Base-by-base conservation (phyloP, 495 filamentous ascomycete species). In the Eremomyces bilateralis region DNA sequence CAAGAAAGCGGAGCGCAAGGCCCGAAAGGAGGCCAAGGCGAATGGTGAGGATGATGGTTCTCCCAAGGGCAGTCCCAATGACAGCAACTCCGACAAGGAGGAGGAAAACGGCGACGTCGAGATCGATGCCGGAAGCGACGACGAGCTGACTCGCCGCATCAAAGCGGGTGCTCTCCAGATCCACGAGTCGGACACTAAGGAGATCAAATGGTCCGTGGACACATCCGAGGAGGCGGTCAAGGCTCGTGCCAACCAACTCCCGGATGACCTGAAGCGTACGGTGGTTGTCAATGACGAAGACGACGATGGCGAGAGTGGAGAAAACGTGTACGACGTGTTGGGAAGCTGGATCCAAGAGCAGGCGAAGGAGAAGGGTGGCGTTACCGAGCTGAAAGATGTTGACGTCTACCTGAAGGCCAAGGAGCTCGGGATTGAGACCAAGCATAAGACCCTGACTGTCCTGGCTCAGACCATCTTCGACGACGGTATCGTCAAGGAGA, bases 351-450 rank as follows among this genome's bases (percentile, higher is more conserved):
- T 97, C 49, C 59, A 75, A 48, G 68, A 65, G 32, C 65, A 81
- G 38, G 78, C 79, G 29, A 62, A 65, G 30, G 64, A 74, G 45
- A 73, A 64, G 43, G 76, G 76, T 38, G 68, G 72, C 41, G 67
- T 90, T 37, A 54, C 58, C 57, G 67, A 83, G 18, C 65, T 97
- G 38, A 69, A 73, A 47, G 78, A 88, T 52, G 65, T 93, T 35
- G 78, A 84, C 19, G 78, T 97, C 56, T 94, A 92, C 52, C 59
- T 81, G 60, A 94, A 95, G 63, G 88, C 88, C 30, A 80, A 85
- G 61, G 85, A 94, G 45, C 67, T 93, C 33, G 84, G 88, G 49
- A 90, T 97, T 42, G 85, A 93, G 56, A 57, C 54, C 58, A 97
- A 95, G 71, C 80, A 93, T 64, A 80, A 74, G 60, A 93, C 90